These are phyloP conservation scores for Boletus barrowsii DNA, from an alignment of 768 basidiomycete genomes.

Conservation along the genomic window DNA sequence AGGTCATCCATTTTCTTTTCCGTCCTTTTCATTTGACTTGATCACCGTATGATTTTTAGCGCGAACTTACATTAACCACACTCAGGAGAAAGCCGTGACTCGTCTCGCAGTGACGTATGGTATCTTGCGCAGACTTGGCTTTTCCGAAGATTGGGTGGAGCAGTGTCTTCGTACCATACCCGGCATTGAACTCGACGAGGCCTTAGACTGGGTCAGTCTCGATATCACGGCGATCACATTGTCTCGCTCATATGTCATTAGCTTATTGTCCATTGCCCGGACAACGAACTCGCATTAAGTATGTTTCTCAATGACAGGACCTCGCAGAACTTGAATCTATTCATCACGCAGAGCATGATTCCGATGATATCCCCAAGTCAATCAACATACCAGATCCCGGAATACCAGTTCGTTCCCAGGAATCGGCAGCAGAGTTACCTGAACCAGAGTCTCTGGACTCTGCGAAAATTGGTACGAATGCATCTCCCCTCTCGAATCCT, in stretches of 20 bases:
- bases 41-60: not conserved
- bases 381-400: not conserved
- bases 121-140: slow-evolving; percentile 73
- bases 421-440: not conserved
- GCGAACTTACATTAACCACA: slow-evolving; percentile 39
- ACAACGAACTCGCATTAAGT: slow-evolving; percentile 51
- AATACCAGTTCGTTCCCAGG: slow-evolving; percentile 3
- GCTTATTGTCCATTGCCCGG: slow-evolving; percentile 64
- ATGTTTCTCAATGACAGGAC: slow-evolving; percentile 3
- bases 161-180: slow-evolving; percentile 66
- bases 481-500: slow-evolving; percentile 35
- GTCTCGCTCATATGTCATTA: slow-evolving; percentile 28
- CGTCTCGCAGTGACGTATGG: slow-evolving; percentile 81
- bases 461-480: slow-evolving; percentile 38
- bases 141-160: slow-evolving; percentile 62
- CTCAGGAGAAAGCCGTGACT: slow-evolving; percentile 68
- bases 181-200: slow-evolving; percentile 80
- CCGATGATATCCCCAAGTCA: slow-evolving; percentile 11
- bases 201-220: slow-evolving; percentile 79
- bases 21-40: slow-evolving; percentile 1
- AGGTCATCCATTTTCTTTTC: slow-evolving; percentile 13
- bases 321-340: not conserved
- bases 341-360: slow-evolving; percentile 9
- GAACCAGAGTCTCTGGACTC: slow-evolving; percentile 2
- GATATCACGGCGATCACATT: not conserved